Conservation (phyloP, 352 stramenopile genomes). For the Paralagenidium karlingii region DNA sequence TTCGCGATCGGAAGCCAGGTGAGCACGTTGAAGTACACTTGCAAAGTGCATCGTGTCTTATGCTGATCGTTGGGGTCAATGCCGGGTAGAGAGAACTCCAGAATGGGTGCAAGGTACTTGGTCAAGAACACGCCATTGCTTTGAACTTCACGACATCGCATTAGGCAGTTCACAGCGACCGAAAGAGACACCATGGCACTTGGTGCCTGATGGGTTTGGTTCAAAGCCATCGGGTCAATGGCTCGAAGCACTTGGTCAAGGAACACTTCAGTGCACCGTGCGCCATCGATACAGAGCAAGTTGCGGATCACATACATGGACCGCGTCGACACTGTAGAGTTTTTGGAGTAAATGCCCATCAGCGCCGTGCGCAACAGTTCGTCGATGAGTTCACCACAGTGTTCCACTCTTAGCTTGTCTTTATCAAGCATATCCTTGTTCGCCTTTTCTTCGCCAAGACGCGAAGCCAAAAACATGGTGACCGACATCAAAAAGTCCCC, state of each 20-base stretch:
- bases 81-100: constrained; percentile 48
- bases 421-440: constrained; percentile 1
- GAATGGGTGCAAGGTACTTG: constrained; percentile 35
- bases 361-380: constrained; percentile 35
- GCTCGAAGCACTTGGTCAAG: constrained; percentile 62
- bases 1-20: constrained; percentile 63
- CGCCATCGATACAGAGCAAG: constrained; percentile 35
- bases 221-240: constrained; percentile 51
- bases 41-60: constrained; percentile 51
- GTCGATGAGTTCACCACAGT: constrained; percentile 25
- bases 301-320: constrained; percentile 66
- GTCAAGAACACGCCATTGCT: constrained; percentile 35
- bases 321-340: constrained; percentile 35
- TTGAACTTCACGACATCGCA: constrained; percentile 33
- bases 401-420: constrained; percentile 10
- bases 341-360: constrained; percentile 70
- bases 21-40: constrained; percentile 53
- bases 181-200: constrained; percentile 60
- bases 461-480: constrained; percentile 26
- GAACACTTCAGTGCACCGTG: constrained; percentile 21
- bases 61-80: constrained; percentile 72
- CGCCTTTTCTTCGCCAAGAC: constrained; percentile 37
- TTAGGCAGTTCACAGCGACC: constrained; percentile 41
- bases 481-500: constrained; percentile 44
- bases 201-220: constrained; percentile 52